These are phyloP conservation scores for Penicillium longicatenatum DNA, from an alignment of 495 filamentous ascomycete genomes.

Conservation along the genomic window DNA sequence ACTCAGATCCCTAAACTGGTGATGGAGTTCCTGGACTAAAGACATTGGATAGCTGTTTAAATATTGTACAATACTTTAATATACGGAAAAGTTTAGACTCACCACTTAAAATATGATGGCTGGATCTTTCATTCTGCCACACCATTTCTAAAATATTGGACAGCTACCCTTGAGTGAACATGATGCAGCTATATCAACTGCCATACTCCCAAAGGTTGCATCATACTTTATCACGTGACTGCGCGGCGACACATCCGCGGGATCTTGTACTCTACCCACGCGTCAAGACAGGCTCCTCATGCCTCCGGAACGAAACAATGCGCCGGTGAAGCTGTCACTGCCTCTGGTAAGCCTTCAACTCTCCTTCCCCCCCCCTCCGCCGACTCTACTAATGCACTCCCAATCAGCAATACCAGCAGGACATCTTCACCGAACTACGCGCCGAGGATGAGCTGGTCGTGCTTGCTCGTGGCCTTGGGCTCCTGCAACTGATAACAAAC, in stretches of 20 bases:
- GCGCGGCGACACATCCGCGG: slow-evolving; percentile 17
- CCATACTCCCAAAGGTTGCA: slow-evolving; percentile 11
- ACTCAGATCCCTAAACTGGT: slow-evolving; percentile 76
- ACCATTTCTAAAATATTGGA: too few relatives aligned
- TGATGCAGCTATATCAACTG: too few relatives aligned
- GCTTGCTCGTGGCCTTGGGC: slow-evolving; percentile 86
- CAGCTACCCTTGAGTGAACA: too few relatives aligned
- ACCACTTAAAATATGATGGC: neutral
- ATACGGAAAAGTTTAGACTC: neutral
- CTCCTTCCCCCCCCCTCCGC: slow-evolving; percentile 18
- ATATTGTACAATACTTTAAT: slow-evolving; percentile 8
- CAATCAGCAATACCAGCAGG: slow-evolving; percentile 76
- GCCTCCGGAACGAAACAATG: slow-evolving; percentile 58
- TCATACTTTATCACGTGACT: slow-evolving; percentile 40
- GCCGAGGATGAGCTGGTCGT: slow-evolving; percentile 91
- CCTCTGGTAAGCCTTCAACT: slow-evolving; percentile 65
- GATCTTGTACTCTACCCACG: slow-evolving; percentile 15
- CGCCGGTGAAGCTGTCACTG: slow-evolving; percentile 88
- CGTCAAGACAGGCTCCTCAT: slow-evolving; percentile 46
- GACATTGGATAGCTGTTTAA: neutral
- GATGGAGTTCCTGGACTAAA: slow-evolving; percentile 66
- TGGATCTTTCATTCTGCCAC: too few relatives aligned
- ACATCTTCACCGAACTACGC: slow-evolving; percentile 87
- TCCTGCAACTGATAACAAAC: slow-evolving; percentile 88
- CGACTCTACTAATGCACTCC: slow-evolving; percentile 14